These are phyloP conservation scores for Hymenochaete sp. DNA, from an alignment of 1,284 basidiomycete species.

Conservation along the genomic window DNA sequence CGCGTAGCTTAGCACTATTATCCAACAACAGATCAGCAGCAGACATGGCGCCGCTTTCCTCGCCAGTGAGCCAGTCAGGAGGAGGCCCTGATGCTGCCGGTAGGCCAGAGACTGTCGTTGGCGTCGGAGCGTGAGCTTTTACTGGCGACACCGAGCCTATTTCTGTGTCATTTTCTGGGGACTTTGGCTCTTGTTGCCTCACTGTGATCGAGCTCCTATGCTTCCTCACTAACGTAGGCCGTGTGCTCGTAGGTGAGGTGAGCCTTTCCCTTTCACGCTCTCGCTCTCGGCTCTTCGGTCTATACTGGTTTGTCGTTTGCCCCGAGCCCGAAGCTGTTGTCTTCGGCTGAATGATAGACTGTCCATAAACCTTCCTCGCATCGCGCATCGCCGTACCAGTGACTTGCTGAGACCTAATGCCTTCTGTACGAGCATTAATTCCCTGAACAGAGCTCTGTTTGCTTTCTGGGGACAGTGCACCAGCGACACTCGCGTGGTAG, in stretches of 20 bases:
- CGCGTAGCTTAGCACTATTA: constrained; percentile 23
- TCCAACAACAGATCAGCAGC: constrained; percentile 18
- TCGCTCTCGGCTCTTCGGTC: background rate
- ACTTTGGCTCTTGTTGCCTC: too few species aligned
- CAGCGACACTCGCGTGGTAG: constrained; percentile 12
- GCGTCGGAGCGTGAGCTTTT: constrained; percentile 10
- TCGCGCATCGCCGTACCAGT: constrained; percentile 50
- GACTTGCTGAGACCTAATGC: constrained; percentile 41
- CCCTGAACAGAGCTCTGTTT: background rate
- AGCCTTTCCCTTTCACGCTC: too few species aligned
- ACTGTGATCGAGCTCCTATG: constrained; percentile 36
- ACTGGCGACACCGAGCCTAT: background rate
- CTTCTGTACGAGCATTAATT: constrained; percentile 19
- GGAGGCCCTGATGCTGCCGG: constrained; percentile 24
- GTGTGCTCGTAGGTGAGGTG: constrained; percentile 21
- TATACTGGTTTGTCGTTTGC: constrained; percentile 1
- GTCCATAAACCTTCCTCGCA: constrained; percentile 20
- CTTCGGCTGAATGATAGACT: background rate
- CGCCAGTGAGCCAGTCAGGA: constrained; percentile 67
- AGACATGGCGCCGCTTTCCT: constrained; percentile 33
- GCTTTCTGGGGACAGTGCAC: constrained; percentile 2
- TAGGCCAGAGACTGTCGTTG: constrained; percentile 15
- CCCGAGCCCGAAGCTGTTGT: background rate
- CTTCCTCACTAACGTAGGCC: constrained; percentile 32
- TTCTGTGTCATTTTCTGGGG: constrained; percentile 2